Evolutionary conservation across 768 basidiomycete species (phyloP), one percentile per base, ranked within the genome.

Genomic region (Holtermannia corniformis): DNA sequence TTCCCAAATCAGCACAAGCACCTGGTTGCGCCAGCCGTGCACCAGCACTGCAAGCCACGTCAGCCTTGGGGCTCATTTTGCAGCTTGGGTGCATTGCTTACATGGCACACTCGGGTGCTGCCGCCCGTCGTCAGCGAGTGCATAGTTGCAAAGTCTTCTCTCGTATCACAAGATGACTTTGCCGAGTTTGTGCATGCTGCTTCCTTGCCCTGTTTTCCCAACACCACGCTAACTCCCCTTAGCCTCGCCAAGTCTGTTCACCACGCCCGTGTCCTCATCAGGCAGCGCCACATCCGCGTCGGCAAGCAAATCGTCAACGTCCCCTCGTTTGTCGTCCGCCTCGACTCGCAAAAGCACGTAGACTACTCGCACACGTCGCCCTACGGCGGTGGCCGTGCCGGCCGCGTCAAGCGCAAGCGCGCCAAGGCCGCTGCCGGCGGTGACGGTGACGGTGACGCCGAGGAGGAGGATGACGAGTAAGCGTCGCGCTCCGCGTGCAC

Each of bases 321-420:
- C 51, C 93, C 93, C 19, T 96, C 92, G 2, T 97, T 97, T 75
- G 87, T 96, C 72, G 93, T 99, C 65, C 90, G 95, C 76, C 86
- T 97, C 64, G 95, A 96, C 80, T 93, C 90, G 56, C 92, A 96
- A 81, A 97, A 97, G 75, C 95, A 99, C 81, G 93, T 99, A 74
- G 95, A 99, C 81, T 99, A 96, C 73, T 86, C 93, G 43, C 83
- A 92, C 64, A 92, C 86, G 54, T 95, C 91, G 58, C 92, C 93
- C 52, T 93, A 88, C 70, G 93, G 92, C 72, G 93, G 93, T 68
- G 92, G 86, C 63, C 73, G 74, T 55, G 59, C 74, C 58, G 92
- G 92, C 65, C 93, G 93, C 63, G 90, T 92, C 73, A 96, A 97
- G 87, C 84, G 93, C 75, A 97, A 95, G 86, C 88, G 92, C 71